Evolutionary conservation across 192 early-diverging fungal species (phyloP).

Genomic region (Rhizophagus prolifer): DNA sequence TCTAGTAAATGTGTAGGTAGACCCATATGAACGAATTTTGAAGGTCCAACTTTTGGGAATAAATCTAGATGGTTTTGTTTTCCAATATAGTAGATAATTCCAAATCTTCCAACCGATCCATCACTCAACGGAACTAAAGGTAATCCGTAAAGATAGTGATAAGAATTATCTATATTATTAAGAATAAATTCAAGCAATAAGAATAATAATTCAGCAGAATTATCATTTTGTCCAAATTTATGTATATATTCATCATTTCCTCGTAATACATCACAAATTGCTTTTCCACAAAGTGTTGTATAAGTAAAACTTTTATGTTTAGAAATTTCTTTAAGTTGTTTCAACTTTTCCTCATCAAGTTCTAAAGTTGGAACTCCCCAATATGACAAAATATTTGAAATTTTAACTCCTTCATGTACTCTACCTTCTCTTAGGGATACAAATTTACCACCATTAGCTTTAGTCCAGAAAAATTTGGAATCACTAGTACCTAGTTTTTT

Average conservation of each 20-base stretch:
- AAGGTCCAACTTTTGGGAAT: not conserved
- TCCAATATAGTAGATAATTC: not conserved
- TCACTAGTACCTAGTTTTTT: no score
- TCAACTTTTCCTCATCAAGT: not conserved
- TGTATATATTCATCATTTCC: not conserved
- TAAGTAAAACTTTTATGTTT: not conserved
- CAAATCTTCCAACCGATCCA: not conserved
- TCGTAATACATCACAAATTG: not conserved
- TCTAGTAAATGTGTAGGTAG: not conserved
- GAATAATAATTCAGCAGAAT: not conserved
- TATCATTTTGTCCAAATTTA: not conserved
- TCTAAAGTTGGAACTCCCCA: not conserved
- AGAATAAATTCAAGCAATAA: not conserved
- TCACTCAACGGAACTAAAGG: not conserved
- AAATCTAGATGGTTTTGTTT: not conserved
- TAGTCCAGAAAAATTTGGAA: not conserved
- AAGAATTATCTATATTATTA: not conserved
- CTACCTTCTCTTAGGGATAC: not conserved
- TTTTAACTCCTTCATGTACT: not conserved
- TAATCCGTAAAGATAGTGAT: not conserved
- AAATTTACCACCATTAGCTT: conserved; percentile 6
- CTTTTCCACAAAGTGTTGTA: not conserved
- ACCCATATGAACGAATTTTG: not conserved
- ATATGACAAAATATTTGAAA: not conserved
- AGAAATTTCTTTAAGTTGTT: not conserved